Base-by-base conservation (phyloP, 2,329 filamentous ascomycete species). In the Thelonectria rubi region DNA sequence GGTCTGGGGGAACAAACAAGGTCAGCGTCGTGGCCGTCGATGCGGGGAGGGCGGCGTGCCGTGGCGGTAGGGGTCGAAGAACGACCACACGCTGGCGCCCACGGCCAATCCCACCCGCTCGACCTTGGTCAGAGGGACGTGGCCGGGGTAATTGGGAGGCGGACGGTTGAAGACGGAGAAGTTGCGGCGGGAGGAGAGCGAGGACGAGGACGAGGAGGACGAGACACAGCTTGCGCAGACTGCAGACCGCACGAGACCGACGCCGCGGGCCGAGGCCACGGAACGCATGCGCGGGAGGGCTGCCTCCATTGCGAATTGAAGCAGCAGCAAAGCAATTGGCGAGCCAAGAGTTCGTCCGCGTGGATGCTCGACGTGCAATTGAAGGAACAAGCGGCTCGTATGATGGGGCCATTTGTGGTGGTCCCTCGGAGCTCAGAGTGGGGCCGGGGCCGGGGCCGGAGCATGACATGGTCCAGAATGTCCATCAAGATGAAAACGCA, bases 81-180 rank as follows among this genome's bases (percentile, higher is more conserved):
- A 80, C 34, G 87, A 87, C 71, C 84, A 81, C 54, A 91, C 74
- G 45, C 88, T 86, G 8, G 88, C 88, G 24, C 88, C 88, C 50
- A 90, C 73, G 47, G 87, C 86, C 49, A 99, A 83, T 17, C 88
- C 88, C 62, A 87, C 84, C 57, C 91, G 89, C 79, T 98, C 95
- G 58, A 92, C 72, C 43, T 80, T 79, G 8, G 91, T 97, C 57
- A 99, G 86, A 37, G 94, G 95, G 32, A 98, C 88, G 86, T 99
- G 95, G 77, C 93, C 93, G 1, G 91, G 88, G 80, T 98, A 98
- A 72, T 92, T 95, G 59, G 93, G 92, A 24, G 86, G 85, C 52
- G 94, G 94, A 7, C 95, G 91, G 77, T 91, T 91, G 70, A 97
- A 86, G 65, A 93, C 87, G 45, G 94, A 97, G 82, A 97, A 97